These are phyloP conservation scores for Tylopilus intermedius DNA, from an alignment of 768 basidiomycete genomes.

Conservation along the genomic window DNA sequence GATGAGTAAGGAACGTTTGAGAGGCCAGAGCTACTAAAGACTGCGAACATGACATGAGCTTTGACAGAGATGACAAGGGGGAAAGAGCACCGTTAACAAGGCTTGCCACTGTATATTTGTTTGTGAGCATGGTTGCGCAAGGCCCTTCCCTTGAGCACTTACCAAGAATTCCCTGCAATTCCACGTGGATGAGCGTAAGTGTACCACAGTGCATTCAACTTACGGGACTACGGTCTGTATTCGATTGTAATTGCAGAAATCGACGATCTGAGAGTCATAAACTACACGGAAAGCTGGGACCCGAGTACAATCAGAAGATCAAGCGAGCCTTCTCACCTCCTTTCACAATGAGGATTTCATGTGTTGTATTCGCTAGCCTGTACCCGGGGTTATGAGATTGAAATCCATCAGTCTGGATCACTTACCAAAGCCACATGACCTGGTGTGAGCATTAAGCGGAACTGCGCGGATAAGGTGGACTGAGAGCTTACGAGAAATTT, in stretches of 20 bases:
- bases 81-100: constrained; percentile 1
- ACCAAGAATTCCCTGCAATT: constrained; percentile 7
- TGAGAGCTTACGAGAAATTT: not conserved
- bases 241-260: not conserved
- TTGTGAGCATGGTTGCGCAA: not conserved
- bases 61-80: not conserved
- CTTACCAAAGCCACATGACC: not conserved
- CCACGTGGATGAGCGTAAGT: too few relatives aligned
- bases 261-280: not conserved
- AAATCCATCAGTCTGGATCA: not conserved
- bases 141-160: not conserved
- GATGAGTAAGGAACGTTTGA: constrained; percentile 7
- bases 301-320: not conserved
- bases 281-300: not conserved
- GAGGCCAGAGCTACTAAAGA: constrained; percentile 3
- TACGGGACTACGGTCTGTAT: not conserved
- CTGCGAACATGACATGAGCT: not conserved
- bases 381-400: not conserved
- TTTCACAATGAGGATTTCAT: not conserved
- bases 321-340: not conserved
- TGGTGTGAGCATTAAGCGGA: not conserved
- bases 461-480: not conserved
- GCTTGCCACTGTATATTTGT: not conserved
- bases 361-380: not conserved
- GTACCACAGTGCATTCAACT: not conserved